phyloP scores from a whole-genome alignment of 2,329 filamentous ascomycete genomes.

The Conoideocrella luteorostrata region DNA sequence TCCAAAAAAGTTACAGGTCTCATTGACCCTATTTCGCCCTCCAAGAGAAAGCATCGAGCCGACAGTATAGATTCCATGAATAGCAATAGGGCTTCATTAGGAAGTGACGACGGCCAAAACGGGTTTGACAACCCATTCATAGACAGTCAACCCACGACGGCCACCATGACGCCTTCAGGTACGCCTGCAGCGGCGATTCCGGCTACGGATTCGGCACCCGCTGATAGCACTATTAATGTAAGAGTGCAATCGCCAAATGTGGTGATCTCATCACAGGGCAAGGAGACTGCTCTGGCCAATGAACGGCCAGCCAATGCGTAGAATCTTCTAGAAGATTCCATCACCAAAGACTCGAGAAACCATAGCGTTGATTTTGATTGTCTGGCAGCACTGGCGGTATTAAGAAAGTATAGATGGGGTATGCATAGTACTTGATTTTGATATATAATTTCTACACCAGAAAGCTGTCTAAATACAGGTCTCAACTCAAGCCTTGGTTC shows the following conservation, averaged over 20 bases:
- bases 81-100: conserved; percentile 38
- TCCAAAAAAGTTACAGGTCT: conserved; percentile 11
- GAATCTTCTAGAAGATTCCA: conserved; percentile 29
- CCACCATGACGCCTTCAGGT: not conserved
- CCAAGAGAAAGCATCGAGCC: conserved; percentile 39
- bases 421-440: too few species aligned
- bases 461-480: too few species aligned
- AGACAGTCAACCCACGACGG: conserved; percentile 16
- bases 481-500: too few species aligned
- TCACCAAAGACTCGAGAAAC: conserved; percentile 1
- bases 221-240: conserved; percentile 14
- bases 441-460: too few species aligned
- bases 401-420: too few species aligned
- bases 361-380: not conserved
- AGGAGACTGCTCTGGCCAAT: conserved; percentile 3
- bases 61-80: conserved; percentile 41
- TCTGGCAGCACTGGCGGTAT: too few species aligned
- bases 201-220: too few species aligned
- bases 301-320: conserved; percentile 1
- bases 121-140: conserved; percentile 25
- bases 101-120: conserved; percentile 29
- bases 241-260: conserved; percentile 5
- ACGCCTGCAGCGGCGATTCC: conserved; percentile 13
- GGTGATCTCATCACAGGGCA: conserved; percentile 6
- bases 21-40: conserved; percentile 36